Evolutionary conservation across 2,329 filamentous ascomycete genomes (phyloP).

Genomic region (Phaeosphaeriaceae sp.): DNA sequence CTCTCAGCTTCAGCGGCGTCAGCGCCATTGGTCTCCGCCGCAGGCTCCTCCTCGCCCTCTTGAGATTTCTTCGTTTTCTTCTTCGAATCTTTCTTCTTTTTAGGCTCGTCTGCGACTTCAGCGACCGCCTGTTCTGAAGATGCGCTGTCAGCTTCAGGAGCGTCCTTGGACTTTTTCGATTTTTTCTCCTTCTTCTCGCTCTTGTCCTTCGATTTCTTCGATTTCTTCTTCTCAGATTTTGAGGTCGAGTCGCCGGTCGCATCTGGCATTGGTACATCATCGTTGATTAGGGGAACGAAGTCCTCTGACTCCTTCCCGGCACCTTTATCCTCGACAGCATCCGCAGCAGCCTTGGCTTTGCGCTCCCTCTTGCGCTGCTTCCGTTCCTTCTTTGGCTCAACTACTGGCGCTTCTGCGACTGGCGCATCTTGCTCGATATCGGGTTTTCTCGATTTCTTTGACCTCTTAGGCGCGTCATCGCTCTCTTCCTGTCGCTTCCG

Average conservation of each 20-base stretch:
- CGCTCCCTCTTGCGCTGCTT: slow-evolving; percentile 7
- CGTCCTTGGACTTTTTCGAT: slow-evolving; percentile 31
- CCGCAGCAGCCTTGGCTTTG: slow-evolving; percentile 6
- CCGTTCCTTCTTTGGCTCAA: slow-evolving; percentile 24
- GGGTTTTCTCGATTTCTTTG: slow-evolving; percentile 40
- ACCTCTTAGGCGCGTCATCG: slow-evolving; percentile 38
- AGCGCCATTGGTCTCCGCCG: slow-evolving; percentile 24
- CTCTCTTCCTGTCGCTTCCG: slow-evolving; percentile 41
- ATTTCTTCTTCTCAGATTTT: slow-evolving; percentile 26
- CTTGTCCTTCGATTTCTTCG: slow-evolving; percentile 29
- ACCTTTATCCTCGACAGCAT: slow-evolving; percentile 4
- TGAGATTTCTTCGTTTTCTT: slow-evolving; percentile 19
- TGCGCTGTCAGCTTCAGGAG: slow-evolving; percentile 10
- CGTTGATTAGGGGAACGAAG: slow-evolving; percentile 2
- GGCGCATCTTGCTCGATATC: slow-evolving; percentile 23
- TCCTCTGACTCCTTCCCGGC: slow-evolving; percentile 1
- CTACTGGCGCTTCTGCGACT: slow-evolving; percentile 19
- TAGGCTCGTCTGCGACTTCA: slow-evolving; percentile 16
- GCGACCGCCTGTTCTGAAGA: slow-evolving; percentile 17
- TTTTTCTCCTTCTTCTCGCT: slow-evolving; percentile 32
- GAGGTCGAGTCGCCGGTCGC: slow-evolving; percentile 6
- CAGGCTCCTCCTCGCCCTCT: slow-evolving; percentile 20
- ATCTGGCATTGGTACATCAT: slow-evolving; percentile 10
- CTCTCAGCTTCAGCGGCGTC: slow-evolving; percentile 20
- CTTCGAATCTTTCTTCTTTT: slow-evolving; percentile 39